Evolutionary conservation across 805 yeast species (phyloP), one percentile per base, ranked within the genome.

Genomic region (Yarrowia keelungensis): DNA sequence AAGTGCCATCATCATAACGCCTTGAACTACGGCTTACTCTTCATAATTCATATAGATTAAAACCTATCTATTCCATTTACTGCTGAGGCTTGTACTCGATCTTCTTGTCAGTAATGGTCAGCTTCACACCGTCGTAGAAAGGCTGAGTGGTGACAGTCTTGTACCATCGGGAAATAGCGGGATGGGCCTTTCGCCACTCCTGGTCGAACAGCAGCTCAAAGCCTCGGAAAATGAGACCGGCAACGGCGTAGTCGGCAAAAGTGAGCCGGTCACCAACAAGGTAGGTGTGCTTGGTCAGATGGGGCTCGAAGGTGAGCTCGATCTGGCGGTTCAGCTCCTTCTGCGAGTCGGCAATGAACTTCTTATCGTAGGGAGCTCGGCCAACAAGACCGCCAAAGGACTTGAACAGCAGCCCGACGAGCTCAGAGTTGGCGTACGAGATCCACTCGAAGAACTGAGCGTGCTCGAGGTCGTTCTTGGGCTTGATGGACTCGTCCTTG

Each of bases 351-450:
- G 88, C 90, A 70, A 84, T 85, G 69, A 32, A 70, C 81, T 87
- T 89, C 86, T 90, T 89, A 89, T 90, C 88, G 88, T 86, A 91
- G 72, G 96, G 93, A 68, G 72, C 77, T 67, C 76, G 79, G 75
- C 97, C 97, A 59, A 79, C 75, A 68, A 89, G 76, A 73, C 92
- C 89, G 70, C 78, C 77, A 80, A 91, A 86, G 72, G 86, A 85
- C 46, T 72, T 74, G 69, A 84, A 84, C 66, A 83, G 74, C 69
- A 79, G 74, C 58, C 81, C 75, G 72, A 89, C 77, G 69, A 89
- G 74, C 74, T 93, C 97, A 74, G 85, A 75, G 83, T 89, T 91
- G 78, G 87, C 83, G 73, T 90, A 81, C 2, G 97, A 90, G 4
- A 65, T 32, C 68, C 68, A 65, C 42, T 65, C 16, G 35, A 51